These are phyloP conservation scores for Eurotiales sp. DNA, from an alignment of 2,329 filamentous ascomycete genomes.

Conservation along the genomic window DNA sequence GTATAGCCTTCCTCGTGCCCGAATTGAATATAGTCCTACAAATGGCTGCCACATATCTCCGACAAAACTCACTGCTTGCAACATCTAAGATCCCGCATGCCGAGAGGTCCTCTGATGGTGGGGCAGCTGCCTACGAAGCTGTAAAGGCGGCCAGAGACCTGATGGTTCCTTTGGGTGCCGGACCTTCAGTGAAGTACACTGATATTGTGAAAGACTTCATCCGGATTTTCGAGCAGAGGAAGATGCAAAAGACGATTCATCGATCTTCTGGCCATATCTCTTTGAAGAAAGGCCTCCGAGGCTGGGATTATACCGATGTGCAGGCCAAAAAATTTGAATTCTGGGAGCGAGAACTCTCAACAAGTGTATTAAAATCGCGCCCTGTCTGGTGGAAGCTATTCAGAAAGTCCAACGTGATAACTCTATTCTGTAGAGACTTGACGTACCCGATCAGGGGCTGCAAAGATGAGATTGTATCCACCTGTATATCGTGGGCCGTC, in stretches of 20 bases:
- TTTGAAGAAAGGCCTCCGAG: not conserved
- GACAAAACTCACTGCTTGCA: not conserved
- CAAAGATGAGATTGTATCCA: not conserved
- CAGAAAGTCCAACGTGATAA: not conserved
- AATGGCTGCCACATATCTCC: not conserved
- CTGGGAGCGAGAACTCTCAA: not conserved
- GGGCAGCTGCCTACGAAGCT: not conserved
- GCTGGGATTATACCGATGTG: not conserved
- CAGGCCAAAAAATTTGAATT: not conserved
- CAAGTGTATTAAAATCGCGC: not conserved
- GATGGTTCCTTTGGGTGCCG: not conserved
- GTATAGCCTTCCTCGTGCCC: not conserved
- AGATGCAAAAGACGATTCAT: not conserved
- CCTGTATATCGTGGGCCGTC: not conserved
- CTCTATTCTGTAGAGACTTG: not conserved
- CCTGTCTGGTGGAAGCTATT: not conserved
- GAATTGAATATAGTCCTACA: conserved; percentile 1
- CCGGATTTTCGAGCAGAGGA: not conserved
- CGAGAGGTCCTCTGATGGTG: not conserved
- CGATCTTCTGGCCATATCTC: not conserved
- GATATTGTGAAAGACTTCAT: conserved; percentile 1
- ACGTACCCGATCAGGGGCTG: not conserved
- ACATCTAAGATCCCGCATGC: not conserved
- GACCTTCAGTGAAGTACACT: not conserved
- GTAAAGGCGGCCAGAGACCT: not conserved